Percentiles rank a stretch among this genome's conserved stretches.
phyloP scores from a whole-genome alignment of 768 basidiomycete genomes.

The Phaffia australis region DNA sequence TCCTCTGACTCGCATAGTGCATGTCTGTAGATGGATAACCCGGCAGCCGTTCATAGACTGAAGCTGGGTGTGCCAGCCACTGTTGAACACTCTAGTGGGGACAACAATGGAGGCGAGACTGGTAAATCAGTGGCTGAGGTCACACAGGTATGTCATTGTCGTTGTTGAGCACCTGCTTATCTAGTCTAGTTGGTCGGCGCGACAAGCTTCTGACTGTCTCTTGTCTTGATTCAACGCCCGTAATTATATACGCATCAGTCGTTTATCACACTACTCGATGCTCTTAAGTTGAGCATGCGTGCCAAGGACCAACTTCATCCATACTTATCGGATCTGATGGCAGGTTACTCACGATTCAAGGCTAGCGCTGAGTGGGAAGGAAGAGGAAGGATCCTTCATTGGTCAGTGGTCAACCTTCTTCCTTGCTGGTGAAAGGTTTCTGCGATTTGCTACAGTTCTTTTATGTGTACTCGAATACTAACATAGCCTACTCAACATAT shows the following conservation, averaged over 20 bases:
- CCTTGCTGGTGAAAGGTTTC: not conserved
- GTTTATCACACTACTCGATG: constrained; percentile 99
- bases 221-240: not conserved
- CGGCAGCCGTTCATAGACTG: constrained; percentile 80
- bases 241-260: constrained; percentile 45
- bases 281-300: constrained; percentile 77
- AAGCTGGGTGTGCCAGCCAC: constrained; percentile 92
- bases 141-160: constrained; percentile 58
- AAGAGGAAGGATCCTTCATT: constrained; percentile 79
- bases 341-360: constrained; percentile 86
- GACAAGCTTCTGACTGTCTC: constrained; percentile 4
- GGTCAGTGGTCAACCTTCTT: constrained; percentile 46
- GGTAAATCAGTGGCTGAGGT: constrained; percentile 97
- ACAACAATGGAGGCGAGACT: constrained; percentile 59
- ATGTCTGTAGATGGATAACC: constrained; percentile 67
- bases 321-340: constrained; percentile 86
- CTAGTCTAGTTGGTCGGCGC: not conserved
- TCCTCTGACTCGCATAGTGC: not conserved
- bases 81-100: constrained; percentile 74
- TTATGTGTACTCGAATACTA: not conserved
- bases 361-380: constrained; percentile 95
- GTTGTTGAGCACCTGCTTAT: constrained; percentile 20
- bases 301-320: constrained; percentile 97
- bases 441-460: not conserved
- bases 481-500: not conserved